Evolutionary conservation across 139 green algal species (phyloP).

Genomic region (Edaphochlamys debaryana): DNA sequence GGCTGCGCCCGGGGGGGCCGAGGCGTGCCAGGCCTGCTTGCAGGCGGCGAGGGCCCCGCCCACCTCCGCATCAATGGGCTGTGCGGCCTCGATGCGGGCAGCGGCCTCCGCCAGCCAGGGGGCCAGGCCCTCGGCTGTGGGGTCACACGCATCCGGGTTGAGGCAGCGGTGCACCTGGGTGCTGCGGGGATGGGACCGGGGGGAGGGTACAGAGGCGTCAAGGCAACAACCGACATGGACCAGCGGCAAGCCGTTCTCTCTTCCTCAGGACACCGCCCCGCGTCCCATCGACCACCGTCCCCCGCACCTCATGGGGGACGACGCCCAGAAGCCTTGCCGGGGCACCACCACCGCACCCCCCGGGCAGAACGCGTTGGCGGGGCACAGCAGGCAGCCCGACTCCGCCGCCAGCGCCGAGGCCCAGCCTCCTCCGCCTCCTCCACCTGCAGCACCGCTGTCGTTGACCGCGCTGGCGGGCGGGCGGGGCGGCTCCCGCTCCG

Average conservation of each 20-base stretch:
- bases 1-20: no score
- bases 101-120: not conserved
- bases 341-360: not conserved
- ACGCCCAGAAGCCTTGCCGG: not conserved
- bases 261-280: no score
- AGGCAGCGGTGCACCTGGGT: not conserved
- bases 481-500: not conserved
- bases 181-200: not conserved
- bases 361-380: not conserved
- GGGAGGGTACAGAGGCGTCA: no score
- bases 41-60: not conserved
- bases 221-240: no score
- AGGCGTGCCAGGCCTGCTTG: not conserved
- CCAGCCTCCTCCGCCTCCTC: no score
- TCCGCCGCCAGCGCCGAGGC: not conserved
- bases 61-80: no score
- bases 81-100: no score
- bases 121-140: not conserved
- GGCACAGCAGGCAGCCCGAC: not conserved
- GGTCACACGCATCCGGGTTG: not conserved
- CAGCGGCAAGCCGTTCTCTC: no score
- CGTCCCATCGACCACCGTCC: no score
- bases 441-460: no score
- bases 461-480: no score
- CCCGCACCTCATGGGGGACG: not conserved